A percentile compares a stretch with the other conserved stretches of the same genome.
Evolutionary conservation across 768 basidiomycete species (phyloP).

Genomic region (Strobilomyces echinocephalus): DNA sequence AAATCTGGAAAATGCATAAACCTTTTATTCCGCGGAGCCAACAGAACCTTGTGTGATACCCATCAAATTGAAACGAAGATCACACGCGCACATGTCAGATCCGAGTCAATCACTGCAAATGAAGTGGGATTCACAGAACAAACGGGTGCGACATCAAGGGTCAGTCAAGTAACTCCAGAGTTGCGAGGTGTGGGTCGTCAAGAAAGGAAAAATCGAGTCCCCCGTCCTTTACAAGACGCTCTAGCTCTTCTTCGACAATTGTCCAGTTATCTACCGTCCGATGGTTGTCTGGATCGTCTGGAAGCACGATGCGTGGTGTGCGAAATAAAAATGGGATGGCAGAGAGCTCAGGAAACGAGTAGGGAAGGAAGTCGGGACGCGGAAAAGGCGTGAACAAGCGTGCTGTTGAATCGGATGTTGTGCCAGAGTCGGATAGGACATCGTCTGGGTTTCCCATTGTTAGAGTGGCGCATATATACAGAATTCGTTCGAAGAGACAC

Average conservation of each 20-base stretch:
- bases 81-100: background rate
- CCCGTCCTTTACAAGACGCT: slow-evolving; percentile 17
- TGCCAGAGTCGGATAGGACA: background rate
- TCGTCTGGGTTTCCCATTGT: slow-evolving; percentile 11
- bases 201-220: slow-evolving; percentile 28
- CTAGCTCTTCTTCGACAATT: slow-evolving; percentile 20
- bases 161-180: slow-evolving; percentile 14
- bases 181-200: slow-evolving; percentile 11
- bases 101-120: background rate
- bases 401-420: background rate
- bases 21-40: too few species aligned
- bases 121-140: slow-evolving; percentile 2
- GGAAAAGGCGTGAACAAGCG: background rate
- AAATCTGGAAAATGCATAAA: too few species aligned
- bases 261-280: slow-evolving; percentile 9
- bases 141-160: background rate
- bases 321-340: slow-evolving; percentile 30
- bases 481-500: background rate
- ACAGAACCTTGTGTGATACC: background rate
- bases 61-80: background rate
- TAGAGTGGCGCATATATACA: slow-evolving; percentile 21
- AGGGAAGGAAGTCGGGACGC: slow-evolving; percentile 13
- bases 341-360: slow-evolving; percentile 23
- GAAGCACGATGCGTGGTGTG: slow-evolving; percentile 13
- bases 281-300: background rate